Percentiles rank a stretch among this genome's conserved stretches.
Evolutionary conservation across 306 rosid genomes (phyloP).

Genomic region (Pyrus betulifolia): DNA sequence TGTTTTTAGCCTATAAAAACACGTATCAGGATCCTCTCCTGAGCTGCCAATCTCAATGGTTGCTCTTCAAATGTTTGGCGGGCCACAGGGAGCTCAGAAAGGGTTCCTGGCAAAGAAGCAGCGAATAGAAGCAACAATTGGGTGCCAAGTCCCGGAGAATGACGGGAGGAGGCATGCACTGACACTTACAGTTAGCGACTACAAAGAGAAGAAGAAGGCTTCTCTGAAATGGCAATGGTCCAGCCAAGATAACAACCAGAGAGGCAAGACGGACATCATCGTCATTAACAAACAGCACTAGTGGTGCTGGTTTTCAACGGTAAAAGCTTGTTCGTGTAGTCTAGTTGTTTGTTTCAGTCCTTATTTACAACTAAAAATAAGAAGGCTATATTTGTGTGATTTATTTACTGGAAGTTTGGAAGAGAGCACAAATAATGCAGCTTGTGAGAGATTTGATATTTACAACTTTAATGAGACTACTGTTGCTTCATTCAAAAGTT

Average conservation of each 20-base stretch:
- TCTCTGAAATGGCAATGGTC: conserved; percentile 44
- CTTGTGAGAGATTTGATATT: background rate
- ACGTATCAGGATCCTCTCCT: no score
- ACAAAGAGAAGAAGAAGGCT: conserved; percentile 82
- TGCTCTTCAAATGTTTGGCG: conserved; percentile 69
- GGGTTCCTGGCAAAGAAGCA: conserved; percentile 78
- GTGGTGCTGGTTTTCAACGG: background rate
- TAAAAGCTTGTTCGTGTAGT: background rate
- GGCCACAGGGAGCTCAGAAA: conserved; percentile 64
- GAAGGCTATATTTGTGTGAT: background rate
- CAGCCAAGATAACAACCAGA: background rate
- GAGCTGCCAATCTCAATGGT: conserved; percentile 85
- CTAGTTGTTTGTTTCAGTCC: no score
- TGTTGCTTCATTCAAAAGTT: background rate
- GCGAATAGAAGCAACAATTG: conserved; percentile 63
- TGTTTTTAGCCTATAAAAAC: no score
- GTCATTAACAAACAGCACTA: background rate
- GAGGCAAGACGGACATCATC: background rate
- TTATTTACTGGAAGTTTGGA: background rate
- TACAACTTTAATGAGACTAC: background rate
- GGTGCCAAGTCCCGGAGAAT: conserved; percentile 67
- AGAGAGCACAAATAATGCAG: background rate
- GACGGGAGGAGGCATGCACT: conserved; percentile 60
- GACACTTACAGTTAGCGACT: conserved; percentile 75
- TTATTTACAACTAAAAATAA: no score